Evolutionary conservation across 495 filamentous ascomycete genomes (phyloP), one percentile per base, ranked within the genome.

Genomic region (Tuber indicum): DNA sequence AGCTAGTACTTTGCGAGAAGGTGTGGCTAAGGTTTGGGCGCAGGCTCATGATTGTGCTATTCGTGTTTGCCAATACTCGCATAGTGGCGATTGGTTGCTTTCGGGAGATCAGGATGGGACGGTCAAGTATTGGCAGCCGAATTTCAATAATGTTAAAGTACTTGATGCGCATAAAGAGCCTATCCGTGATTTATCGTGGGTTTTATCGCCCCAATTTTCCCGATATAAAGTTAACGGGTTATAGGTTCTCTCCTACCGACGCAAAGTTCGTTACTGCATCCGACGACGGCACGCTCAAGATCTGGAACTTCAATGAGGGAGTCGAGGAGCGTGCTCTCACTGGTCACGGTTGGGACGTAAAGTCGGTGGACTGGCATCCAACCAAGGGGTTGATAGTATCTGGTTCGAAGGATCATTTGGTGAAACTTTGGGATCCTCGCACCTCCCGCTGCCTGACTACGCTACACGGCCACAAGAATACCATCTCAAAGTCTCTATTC

Each of bases 111-210:
- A 98, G 82, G 93, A 94, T 81, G 96, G 96, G 52, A 88, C 95
- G 78, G 91, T 99, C 84, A 99, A 98, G 85, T 98, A 98, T 86
- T 99, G 95, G 95, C 94, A 97, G 82, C 93, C 96, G 3, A 99
- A 98, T 84, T 98, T 99, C 87, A 98, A 99, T 87, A 98, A 98
- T 82, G 93, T 98, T 76, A 93, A 98, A 84, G 92, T 91, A 45
- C 92, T 99, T 69, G 92, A 94, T 83, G 96, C 94, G 39, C 96
- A 98, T 83, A 89, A 88, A 76, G 93, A 97, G 81, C 90, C 96
- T 39, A 91, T 99, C 72, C 89, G 96, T 73, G 96, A 96, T 79
- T 86, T 99, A n/a, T 90, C 95, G 21, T 79, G 46, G 17, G 62
- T 44, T n/a, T 23, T 47, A 58, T 43, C 74, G 39, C 45, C 14